Evolutionary conservation across 768 basidiomycete species (phyloP).

Genomic region (Leccinum subtestaceum): DNA sequence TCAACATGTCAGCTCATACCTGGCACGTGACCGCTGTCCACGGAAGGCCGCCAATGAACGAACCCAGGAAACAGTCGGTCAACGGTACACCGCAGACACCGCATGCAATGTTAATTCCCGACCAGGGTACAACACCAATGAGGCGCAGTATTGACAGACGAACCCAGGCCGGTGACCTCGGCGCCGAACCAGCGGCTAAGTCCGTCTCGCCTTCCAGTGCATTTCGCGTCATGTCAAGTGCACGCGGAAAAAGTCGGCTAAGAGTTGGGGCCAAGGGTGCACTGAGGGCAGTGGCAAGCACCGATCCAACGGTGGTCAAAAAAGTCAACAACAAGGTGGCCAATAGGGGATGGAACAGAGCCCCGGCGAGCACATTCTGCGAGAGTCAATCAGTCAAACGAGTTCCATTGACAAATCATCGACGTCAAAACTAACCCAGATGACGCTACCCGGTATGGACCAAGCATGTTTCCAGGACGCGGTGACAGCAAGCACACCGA

Average conservation of each 20-base stretch:
- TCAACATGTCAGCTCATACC: conserved; percentile 39
- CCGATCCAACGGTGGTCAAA: conserved; percentile 85
- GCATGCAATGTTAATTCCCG: conserved; percentile 94
- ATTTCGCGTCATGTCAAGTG: conserved; percentile 78
- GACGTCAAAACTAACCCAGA: conserved; percentile 60
- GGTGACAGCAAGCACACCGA: conserved; percentile 78
- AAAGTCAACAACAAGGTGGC: conserved; percentile 80
- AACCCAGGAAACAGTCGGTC: conserved; percentile 71
- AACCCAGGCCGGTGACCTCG: conserved; percentile 63
- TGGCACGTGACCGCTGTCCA: conserved; percentile 94
- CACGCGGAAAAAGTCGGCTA: conserved; percentile 76
- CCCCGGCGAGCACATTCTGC: conserved; percentile 88
- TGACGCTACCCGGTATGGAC: conserved; percentile 92
- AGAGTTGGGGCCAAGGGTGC: conserved; percentile 84
- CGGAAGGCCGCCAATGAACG: conserved; percentile 80
- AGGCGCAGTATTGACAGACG: conserved; percentile 84
- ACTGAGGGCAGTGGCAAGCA: conserved; percentile 75
- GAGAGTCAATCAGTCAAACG: conserved; percentile 17
- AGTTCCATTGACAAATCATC: background rate
- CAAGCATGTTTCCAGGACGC: conserved; percentile 97
- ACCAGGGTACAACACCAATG: conserved; percentile 94
- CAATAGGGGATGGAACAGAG: conserved; percentile 76
- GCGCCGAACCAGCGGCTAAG: conserved; percentile 34
- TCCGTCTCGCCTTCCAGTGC: conserved; percentile 71
- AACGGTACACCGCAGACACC: conserved; percentile 84